Percentiles rank a stretch among this genome's conserved stretches.
Conservation (phyloP, 2,329 filamentous ascomycete genomes). For the Orbilia brochopaga region DNA sequence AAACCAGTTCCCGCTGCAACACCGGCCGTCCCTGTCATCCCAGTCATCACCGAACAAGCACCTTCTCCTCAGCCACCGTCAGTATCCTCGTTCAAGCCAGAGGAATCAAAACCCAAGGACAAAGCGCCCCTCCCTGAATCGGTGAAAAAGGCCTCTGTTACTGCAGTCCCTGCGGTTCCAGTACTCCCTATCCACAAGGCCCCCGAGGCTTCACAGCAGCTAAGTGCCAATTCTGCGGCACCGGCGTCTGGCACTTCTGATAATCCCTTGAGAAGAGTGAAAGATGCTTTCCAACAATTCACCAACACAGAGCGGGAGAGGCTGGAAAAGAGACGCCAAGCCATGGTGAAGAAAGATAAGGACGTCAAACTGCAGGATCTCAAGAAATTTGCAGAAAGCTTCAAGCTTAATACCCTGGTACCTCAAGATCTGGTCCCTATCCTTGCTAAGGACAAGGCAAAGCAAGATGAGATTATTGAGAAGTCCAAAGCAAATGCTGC, state of each 20-base stretch:
- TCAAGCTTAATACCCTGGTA: constrained; percentile 92
- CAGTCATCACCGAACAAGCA: constrained; percentile 48
- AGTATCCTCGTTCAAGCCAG: constrained; percentile 44
- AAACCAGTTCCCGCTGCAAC: constrained; percentile 55
- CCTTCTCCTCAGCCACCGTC: constrained; percentile 49
- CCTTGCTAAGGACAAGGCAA: constrained; percentile 92
- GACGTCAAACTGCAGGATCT: constrained; percentile 91
- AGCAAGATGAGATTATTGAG: constrained; percentile 90
- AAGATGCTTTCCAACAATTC: constrained; percentile 70
- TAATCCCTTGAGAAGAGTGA: constrained; percentile 58
- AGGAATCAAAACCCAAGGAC: constrained; percentile 56
- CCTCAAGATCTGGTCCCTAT: constrained; percentile 91
- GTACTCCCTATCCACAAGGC: constrained; percentile 45
- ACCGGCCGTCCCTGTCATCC: constrained; percentile 35
- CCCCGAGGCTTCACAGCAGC: constrained; percentile 27
- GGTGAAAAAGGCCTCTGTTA: constrained; percentile 48
- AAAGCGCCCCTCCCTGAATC: constrained; percentile 56
- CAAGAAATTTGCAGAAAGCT: constrained; percentile 90
- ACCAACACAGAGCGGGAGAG: constrained; percentile 66
- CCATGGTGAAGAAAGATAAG: constrained; percentile 72
- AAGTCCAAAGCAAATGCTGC: constrained; percentile 65
- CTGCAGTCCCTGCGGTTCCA: constrained; percentile 35
- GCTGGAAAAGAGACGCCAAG: constrained; percentile 61
- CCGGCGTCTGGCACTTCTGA: constrained; percentile 26
- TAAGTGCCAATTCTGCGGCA: constrained; percentile 16